Base-by-base conservation (phyloP, 805 yeast genomes). In the Grigorovia yakushimaensis region DNA sequence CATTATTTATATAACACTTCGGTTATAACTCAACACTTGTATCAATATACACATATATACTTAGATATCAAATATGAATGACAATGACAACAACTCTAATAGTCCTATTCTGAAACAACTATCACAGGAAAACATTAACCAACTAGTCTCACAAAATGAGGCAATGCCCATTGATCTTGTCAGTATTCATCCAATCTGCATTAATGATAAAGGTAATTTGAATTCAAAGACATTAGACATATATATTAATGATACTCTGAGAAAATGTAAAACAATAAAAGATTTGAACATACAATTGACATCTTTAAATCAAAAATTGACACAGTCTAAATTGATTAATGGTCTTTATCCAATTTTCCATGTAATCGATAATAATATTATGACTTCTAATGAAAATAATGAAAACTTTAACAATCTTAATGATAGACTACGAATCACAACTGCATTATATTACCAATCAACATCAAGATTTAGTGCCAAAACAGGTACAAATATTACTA, bases 401-500 rank as follows among this genome's bases (percentile, higher is more conserved):
- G 17, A 39, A n/a, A 11, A 21, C 11, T 11, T 37, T 6, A 21
- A n/a, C 3, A 22, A 36, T 19, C 10, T 11, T 18, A 17, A 24
- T 13, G 27, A 18, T 22, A 37, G 39, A 2, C 24, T 51, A 39
- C 47, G 47, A 5, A 33, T 51, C 4, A 13, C 39, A 4, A 23
- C 47, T 10, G 45, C 47, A 10, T 39, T 51, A 35, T 41, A 49
- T 23, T 49, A 39, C 23, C 50, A 51, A 37, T 52, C 54, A 5
- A 45, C 44, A 5, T 46, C 54, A 5, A 74, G 76, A 54, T 84
- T 88, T 56, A 74, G 77, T 50, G 89, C 95, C 46, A 85, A 84
- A 56, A 86, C 97, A 1, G 99, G 99, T 4, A 93, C 98, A 1
- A 89, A 88, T 64, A 78, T 93, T 7, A 98, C 98, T 1, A 91